Base-by-base conservation (phyloP, 257 asterid genomes). In the Solanum paucissectum region DNA sequence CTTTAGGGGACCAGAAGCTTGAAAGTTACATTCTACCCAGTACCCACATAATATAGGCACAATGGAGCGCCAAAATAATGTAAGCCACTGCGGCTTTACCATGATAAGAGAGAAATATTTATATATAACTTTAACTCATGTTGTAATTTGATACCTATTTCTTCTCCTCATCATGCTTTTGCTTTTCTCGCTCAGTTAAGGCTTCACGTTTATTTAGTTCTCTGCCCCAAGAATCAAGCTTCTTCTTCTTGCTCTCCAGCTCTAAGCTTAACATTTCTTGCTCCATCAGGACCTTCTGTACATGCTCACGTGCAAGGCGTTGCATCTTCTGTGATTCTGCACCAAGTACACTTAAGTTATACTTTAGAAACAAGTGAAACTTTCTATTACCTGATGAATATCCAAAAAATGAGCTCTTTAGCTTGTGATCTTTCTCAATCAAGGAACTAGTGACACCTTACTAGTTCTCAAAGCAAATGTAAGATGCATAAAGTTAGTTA, bases 131-230 rank as follows among this genome's bases (percentile, higher is more conserved):
- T 37, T 58, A 85, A 84, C 23, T 49, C 64, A 52, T 83, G 33
- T 79, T 49, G 81, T 83, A 36, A 84, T 87, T 66, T 46, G 32
- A 25, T 69, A 95, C 98, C 98, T 93, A 93, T 84, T 46, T 83
- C 87, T 94, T 97, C 89, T 95, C 98, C 88, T 94, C 98, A 27
- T 95, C 98, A 88, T 95, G 99, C 90, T 94, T 96, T 37, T 89
- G 95, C 84, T 94, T 94, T 90, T 95, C 98, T 32, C 95, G 93
- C 87, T 94, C 97, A 64, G 98, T 95, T 46, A 90, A 90, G 21
- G 95, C 93, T 89, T 97, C 98, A 69, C 98, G 95, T 84, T 90
- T 93, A 86, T 94, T 93, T 91, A 97, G 90, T 87, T 97, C 98
- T 91, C 90, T 95, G 89, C 93, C 90, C 99, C 98, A 93, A 6